Percentiles rank a stretch among this genome's conserved stretches.
Conservation (phyloP, 306 rosid genomes). For the Malus orientalis region DNA sequence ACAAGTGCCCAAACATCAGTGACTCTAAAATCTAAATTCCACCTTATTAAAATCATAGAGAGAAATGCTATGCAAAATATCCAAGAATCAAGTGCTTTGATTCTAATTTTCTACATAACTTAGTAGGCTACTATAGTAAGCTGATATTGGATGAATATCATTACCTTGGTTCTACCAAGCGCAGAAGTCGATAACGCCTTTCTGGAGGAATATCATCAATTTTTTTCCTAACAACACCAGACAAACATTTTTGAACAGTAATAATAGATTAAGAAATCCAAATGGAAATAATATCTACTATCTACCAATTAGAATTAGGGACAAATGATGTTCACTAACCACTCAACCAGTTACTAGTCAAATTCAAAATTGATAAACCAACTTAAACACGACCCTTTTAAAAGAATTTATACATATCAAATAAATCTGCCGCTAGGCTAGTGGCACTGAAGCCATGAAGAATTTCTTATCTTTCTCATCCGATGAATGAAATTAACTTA, state of each 20-base stretch:
- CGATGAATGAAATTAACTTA: neutral
- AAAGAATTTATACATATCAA: neutral
- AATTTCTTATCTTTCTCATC: no score
- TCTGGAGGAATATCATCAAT: slow-evolving; percentile 76
- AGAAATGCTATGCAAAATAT: neutral
- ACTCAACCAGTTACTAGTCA: neutral
- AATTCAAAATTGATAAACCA: neutral
- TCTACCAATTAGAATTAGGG: neutral
- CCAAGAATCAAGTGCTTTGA: neutral
- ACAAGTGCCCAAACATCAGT: slow-evolving; percentile 24
- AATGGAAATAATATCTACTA: neutral
- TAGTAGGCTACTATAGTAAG: neutral
- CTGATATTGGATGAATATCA: neutral
- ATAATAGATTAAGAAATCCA: neutral
- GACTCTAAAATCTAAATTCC: slow-evolving; percentile 4
- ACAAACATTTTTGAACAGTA: neutral
- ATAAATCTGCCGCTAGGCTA: no score
- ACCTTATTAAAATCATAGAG: neutral
- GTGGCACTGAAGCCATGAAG: no score
- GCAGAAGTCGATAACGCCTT: slow-evolving; percentile 66
- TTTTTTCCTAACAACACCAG: slow-evolving; percentile 58
- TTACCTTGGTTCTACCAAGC: slow-evolving; percentile 60
- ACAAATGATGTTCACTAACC: neutral
- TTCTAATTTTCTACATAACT: neutral
- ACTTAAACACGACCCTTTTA: neutral